Evolutionary conservation across 2,329 filamentous ascomycete species (phyloP), one percentile per base, ranked within the genome.

Genomic region (Sclerotinia subarctica): DNA sequence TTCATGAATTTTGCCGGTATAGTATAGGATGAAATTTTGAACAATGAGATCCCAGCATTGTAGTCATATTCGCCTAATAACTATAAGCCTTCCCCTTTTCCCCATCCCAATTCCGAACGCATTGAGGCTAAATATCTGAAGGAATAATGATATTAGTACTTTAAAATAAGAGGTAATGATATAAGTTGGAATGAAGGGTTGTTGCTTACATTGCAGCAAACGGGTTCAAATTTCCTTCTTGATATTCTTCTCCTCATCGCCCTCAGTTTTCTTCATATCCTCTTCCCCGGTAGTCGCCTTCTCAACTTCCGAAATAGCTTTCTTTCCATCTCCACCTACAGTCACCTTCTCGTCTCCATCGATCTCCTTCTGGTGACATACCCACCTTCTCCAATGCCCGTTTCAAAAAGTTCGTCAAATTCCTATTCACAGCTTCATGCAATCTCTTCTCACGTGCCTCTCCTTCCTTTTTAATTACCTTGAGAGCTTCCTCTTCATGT

Each of bases 401-500:
- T 17, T 29, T 15, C 7, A 53, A 8, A 53, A 53, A 53, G 1
- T 2, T 5, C 17, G 6, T 10, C 26, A 32, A 1, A 2, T 1
- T 8, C 17, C 17, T 2, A 0, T 53, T 24, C 0, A 19, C 0
- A 32, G 1, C 2, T 32, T 19, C 10, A 26, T 32, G 26, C 5
- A 32, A 17, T 2, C 2, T 1, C 15, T 53, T 19, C 19, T 53
- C 51, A 19, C 2, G 51, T 10, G 3, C 3, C 3, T 29, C 17
- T 4, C 17, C 26, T 32, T 53, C 6, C 26, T 19, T 53, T 53
- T 53, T 3, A 53, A 32, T 53, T 19, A 17, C 5, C 26, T 29
- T 24, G 29, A 53, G 29, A 2, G 26, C 15, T 29, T 29, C 24
- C 15, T 19, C 24, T 32, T 53, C 51, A 4, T 21, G 24, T 10